Evolutionary conservation across 306 rosid species (phyloP).

Genomic region (Medicago ruthenica): DNA sequence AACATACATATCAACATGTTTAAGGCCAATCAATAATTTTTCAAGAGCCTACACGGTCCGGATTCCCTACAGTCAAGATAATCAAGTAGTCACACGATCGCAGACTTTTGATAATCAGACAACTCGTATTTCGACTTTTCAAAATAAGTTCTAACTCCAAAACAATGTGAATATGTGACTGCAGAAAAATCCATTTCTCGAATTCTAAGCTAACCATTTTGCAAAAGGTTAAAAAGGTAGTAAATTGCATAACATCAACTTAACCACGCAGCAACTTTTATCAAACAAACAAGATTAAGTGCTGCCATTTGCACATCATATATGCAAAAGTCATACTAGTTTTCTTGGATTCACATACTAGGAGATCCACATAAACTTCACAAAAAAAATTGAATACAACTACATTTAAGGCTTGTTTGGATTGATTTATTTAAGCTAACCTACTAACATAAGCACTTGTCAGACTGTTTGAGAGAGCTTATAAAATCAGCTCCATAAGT

Average conservation of each 20-base stretch:
- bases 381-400: neutral
- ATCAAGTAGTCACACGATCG: neutral
- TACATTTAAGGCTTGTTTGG: neutral
- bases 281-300: conserved; percentile 10
- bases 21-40: neutral
- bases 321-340: neutral
- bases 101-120: neutral
- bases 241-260: neutral
- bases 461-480: no score
- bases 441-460: no score
- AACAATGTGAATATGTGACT: neutral
- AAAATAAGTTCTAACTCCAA: neutral
- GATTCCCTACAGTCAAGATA: neutral
- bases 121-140: neutral
- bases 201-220: conserved; percentile 6
- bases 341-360: neutral
- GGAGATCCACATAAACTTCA: neutral
- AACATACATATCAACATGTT: neutral
- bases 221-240: neutral
- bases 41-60: neutral
- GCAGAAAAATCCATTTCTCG: neutral
- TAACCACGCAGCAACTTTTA: conserved; percentile 11
- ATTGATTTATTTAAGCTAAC: no score
- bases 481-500: no score
- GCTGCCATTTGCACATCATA: conserved; percentile 25